Conservation (phyloP, 805 yeast genomes). For the Ogataea chonburiensis region DNA sequence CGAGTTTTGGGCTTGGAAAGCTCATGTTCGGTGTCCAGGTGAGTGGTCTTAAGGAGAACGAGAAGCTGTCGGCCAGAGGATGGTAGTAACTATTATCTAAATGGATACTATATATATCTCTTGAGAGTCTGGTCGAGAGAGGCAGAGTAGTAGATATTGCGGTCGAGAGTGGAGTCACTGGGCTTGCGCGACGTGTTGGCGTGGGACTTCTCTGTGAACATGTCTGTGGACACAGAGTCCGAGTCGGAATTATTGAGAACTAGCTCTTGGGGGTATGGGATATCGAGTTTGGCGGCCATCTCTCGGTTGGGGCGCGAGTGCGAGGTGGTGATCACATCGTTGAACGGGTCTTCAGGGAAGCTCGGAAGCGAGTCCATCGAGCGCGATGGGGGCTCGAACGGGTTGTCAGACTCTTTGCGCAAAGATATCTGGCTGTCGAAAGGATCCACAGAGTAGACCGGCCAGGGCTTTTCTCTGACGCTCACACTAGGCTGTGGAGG, state of each 20-base stretch:
- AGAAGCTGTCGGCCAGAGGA: conserved; percentile 51
- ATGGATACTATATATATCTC: conserved; percentile 7
- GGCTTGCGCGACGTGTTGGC: conserved; percentile 8
- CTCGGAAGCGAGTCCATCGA: conserved; percentile 6
- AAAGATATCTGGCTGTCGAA: no score
- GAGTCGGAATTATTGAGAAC: conserved; percentile 5
- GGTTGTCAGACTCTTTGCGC: no score
- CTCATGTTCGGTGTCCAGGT: conserved; percentile 73
- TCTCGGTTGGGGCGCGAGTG: conserved; percentile 3
- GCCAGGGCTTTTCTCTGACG: not conserved
- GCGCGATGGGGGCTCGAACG: no score
- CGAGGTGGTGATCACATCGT: conserved; percentile 7
- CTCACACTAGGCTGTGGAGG: no score
- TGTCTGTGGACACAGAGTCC: not conserved
- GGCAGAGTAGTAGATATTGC: conserved; percentile 15
- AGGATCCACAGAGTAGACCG: no score
- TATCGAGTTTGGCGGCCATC: conserved; percentile 3
- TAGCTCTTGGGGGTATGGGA: conserved; percentile 11
- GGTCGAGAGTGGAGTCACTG: conserved; percentile 5
- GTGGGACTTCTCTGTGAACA: conserved; percentile 1
- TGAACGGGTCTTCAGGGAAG: conserved; percentile 12
- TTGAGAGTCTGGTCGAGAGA: conserved; percentile 9
- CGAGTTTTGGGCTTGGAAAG: conserved; percentile 69
- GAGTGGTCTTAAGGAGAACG: conserved; percentile 45
- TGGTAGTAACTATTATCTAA: conserved; percentile 41